Evolutionary conservation across 371 early-diverging fungal genomes (phyloP).

Genomic region (Lichtheimia hyalospora): DNA sequence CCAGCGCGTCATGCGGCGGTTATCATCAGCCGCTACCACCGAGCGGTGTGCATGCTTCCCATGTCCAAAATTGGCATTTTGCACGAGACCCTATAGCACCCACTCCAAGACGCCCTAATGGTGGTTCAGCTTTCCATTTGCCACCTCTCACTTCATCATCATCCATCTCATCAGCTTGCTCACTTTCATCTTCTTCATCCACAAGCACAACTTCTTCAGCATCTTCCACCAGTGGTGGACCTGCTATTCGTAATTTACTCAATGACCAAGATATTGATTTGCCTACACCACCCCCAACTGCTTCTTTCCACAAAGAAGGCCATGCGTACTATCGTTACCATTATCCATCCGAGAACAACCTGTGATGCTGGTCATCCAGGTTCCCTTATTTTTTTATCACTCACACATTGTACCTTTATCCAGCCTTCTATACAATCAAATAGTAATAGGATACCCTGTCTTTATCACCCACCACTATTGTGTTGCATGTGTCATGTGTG

Average conservation of each 20-base stretch:
- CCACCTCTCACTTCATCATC: constrained; percentile 15
- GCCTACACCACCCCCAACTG: constrained; percentile 11
- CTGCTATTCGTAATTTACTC: constrained; percentile 32
- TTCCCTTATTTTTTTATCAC: background rate
- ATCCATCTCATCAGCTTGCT: constrained; percentile 10
- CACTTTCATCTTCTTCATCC: constrained; percentile 11
- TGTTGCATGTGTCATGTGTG: too few species aligned
- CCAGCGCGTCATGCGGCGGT: constrained; percentile 11
- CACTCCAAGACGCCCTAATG: constrained; percentile 14
- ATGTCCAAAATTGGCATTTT: constrained; percentile 18
- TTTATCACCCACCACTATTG: too few species aligned
- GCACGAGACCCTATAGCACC: constrained; percentile 13
- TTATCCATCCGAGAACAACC: background rate
- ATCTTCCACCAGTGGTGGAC: constrained; percentile 25
- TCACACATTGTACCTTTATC: background rate
- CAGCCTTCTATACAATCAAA: too few species aligned
- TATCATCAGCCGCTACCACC: constrained; percentile 16
- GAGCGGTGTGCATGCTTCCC: constrained; percentile 13
- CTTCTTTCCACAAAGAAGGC: constrained; percentile 5
- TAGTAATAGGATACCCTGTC: too few species aligned
- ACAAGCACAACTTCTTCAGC: constrained; percentile 28
- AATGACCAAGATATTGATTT: constrained; percentile 21
- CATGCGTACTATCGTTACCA: constrained; percentile 2
- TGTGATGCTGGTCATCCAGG: constrained; percentile 3
- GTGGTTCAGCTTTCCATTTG: constrained; percentile 10